Evolutionary conservation across 305 asterid genomes (phyloP).

Genomic region (Fraxinus floribunda): DNA sequence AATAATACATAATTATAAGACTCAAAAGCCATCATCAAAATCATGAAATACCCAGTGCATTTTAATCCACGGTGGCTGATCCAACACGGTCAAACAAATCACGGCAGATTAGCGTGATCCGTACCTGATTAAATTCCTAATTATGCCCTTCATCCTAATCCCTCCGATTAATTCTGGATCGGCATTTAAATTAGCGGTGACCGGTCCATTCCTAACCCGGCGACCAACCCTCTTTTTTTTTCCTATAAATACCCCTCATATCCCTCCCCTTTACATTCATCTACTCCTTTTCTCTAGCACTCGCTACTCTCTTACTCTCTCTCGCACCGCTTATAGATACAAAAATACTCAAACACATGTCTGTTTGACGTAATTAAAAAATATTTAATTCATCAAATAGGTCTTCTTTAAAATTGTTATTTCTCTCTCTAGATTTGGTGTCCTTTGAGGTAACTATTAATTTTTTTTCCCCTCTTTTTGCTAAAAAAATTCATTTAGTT

Average conservation of each 20-base stretch:
- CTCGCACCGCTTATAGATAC: conserved; percentile 7
- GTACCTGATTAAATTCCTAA: conserved; percentile 4
- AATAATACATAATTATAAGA: not conserved
- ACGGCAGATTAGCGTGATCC: conserved; percentile 29
- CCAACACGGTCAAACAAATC: conserved; percentile 33
- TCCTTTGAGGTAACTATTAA: too few relatives aligned
- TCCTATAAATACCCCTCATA: conserved; percentile 72
- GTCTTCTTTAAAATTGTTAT: too few relatives aligned
- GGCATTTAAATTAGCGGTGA: conserved; percentile 35
- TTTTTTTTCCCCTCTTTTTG: not conserved
- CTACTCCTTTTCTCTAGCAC: conserved; percentile 23
- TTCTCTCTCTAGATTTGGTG: too few relatives aligned
- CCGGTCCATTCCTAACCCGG: conserved; percentile 42
- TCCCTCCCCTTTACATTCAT: conserved; percentile 14
- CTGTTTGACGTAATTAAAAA: not conserved
- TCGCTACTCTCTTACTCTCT: conserved; percentile 21
- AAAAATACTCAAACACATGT: not conserved
- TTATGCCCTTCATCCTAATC: conserved; percentile 7
- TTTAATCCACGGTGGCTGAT: conserved; percentile 24
- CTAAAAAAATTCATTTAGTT: conserved; percentile 20
- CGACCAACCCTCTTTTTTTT: conserved; percentile 30
- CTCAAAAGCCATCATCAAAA: not conserved
- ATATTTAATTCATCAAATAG: too few relatives aligned
- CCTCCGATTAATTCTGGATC: conserved; percentile 43
- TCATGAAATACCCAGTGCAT: conserved; percentile 6